Evolutionary conservation across 805 yeast genomes (phyloP), one percentile per base, ranked within the genome.

Genomic region (Candida alai): DNA sequence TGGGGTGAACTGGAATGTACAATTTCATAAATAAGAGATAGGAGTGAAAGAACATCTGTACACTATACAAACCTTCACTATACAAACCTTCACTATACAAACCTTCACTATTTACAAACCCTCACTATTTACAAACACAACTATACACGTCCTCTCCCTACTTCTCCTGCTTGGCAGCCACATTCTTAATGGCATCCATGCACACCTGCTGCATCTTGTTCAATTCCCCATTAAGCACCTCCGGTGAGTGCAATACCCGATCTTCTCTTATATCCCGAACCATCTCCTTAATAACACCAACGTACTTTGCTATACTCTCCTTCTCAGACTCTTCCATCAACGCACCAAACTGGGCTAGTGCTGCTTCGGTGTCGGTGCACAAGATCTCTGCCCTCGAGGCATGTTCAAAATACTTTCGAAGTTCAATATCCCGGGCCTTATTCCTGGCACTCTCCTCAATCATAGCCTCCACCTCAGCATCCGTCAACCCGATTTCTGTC

Each of bases 341-440:
- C 6, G 60, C 57, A 6, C 72, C 70, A 52, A 83, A 87, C 63
- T 85, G 95, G 45, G 68, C 68, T 42, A 93, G 66, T 7, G 96
- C 90, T 61, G 74, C 73, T 60, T 88, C 96, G 33, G 95, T 87
- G 60, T 93, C 98, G 51, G 83, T 80, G 47, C 87, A 76, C 33
- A 82, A 70, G 49, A 82, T 78, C 45, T 83, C 94, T 17, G 87
- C 84, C 53, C 80, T 73, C 54, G 83, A 81, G 24, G 90, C 86
- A 51, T 76, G 79, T 52, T 84, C 88, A 41, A 80, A 70, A 37
- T 78, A 69, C 47, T 73, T 76, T 48, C 74, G 76, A 50, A 73
- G 63, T 30, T 72, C 65, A 33, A 73, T 74, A 57, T 84, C 94
- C 36, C 56, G 61, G 35, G 73, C 76, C 44, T 76, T 76, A 62